phyloP scores from a whole-genome alignment of 2,329 filamentous ascomycete genomes.

The Colletotrichum simmondsii region DNA sequence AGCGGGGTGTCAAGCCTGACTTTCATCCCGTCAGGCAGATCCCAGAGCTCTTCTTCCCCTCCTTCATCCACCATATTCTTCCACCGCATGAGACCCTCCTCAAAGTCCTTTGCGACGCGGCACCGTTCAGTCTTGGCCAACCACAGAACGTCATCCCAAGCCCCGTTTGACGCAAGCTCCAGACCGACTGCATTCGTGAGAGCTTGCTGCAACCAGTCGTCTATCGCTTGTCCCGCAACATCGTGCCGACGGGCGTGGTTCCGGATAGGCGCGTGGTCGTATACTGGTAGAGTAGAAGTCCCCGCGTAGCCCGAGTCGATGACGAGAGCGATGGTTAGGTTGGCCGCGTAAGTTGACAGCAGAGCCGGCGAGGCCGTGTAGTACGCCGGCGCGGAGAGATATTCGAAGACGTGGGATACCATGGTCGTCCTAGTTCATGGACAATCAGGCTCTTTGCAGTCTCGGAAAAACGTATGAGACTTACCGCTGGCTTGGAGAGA shows the following conservation, averaged over 20 bases:
- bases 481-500: not conserved
- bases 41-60: not conserved
- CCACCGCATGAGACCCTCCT: not conserved
- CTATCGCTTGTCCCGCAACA: constrained; percentile 1
- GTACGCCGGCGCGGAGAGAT: not conserved
- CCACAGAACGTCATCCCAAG: not conserved
- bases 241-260: not conserved
- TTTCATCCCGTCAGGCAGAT: not conserved
- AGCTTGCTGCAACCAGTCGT: constrained; percentile 1
- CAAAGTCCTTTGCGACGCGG: constrained; percentile 2
- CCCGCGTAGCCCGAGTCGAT: constrained; percentile 6
- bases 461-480: not conserved
- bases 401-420: constrained; percentile 3
- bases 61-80: not conserved
- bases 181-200: not conserved
- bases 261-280: not conserved
- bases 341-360: constrained; percentile 11
- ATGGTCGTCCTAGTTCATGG: not conserved
- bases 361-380: not conserved
- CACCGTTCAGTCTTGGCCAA: not conserved
- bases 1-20: not conserved
- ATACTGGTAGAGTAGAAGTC: not conserved
- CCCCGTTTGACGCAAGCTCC: not conserved
- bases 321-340: constrained; percentile 16
- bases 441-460: too few relatives aligned